Conservation (phyloP, 2,329 filamentous ascomycete species). For the Trichoderma sp. region DNA sequence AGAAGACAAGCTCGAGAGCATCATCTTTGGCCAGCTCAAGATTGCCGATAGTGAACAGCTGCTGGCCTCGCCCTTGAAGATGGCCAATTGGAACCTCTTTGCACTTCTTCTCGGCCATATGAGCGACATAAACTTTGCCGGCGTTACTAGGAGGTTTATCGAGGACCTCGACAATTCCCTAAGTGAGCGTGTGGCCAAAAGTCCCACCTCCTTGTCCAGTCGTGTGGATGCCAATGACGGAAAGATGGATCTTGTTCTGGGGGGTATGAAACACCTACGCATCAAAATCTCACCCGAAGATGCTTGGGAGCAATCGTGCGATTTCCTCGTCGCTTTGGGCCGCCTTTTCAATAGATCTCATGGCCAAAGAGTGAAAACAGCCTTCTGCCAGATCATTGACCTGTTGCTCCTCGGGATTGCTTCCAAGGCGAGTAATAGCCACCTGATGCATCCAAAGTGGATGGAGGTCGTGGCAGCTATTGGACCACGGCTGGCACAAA, state of each 20-base stretch:
- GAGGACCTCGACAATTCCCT: constrained; percentile 76
- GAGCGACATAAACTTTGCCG: constrained; percentile 87
- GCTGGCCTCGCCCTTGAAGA: constrained; percentile 72
- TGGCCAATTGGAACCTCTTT: constrained; percentile 95
- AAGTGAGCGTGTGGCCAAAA: constrained; percentile 71
- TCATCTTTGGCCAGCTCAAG: constrained; percentile 95
- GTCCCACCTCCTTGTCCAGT: constrained; percentile 53
- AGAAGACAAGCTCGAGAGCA: constrained; percentile 89
- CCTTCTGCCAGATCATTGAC: constrained; percentile 90
- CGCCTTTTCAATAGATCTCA: constrained; percentile 82
- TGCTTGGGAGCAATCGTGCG: constrained; percentile 81
- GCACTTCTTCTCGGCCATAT: constrained; percentile 91
- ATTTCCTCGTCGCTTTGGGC: constrained; percentile 79
- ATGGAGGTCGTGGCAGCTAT: constrained; percentile 77
- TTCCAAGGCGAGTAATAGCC: constrained; percentile 69
- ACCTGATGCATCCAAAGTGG: constrained; percentile 82
- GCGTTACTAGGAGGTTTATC: constrained; percentile 79
- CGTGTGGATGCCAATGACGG: constrained; percentile 65
- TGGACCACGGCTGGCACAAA: constrained; percentile 73
- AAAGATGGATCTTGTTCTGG: constrained; percentile 81
- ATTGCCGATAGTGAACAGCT: constrained; percentile 81
- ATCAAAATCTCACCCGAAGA: constrained; percentile 71
- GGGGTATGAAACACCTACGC: constrained; percentile 86
- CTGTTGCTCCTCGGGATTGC: constrained; percentile 84
- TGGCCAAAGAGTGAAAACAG: constrained; percentile 85